These are phyloP conservation scores for Beta macrorhiza DNA, from an alignment of 179 eudicot genomes.

Conservation along the genomic window DNA sequence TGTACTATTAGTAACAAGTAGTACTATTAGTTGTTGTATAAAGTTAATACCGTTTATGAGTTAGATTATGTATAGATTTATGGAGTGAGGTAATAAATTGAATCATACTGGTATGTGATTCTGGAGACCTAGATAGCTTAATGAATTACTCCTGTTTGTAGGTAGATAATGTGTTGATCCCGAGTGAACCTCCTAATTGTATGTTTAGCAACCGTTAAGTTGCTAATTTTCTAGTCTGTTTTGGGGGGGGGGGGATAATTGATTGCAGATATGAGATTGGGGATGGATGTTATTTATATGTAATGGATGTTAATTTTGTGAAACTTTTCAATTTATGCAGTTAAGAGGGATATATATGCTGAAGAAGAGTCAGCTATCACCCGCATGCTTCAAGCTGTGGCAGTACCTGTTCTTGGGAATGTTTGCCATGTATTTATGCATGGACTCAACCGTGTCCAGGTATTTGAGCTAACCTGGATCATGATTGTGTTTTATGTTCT, in stretches of 20 bases:
- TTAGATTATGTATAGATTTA: neutral
- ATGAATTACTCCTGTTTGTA: no score
- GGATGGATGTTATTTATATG: no score
- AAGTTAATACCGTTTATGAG: no score
- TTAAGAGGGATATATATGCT: conserved; percentile 53
- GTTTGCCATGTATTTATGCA: conserved; percentile 95
- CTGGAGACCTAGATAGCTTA: no score
- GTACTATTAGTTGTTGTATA: neutral
- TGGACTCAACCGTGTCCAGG: conserved; percentile 84
- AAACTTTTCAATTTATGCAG: conserved; percentile 34
- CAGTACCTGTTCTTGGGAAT: conserved; percentile 89
- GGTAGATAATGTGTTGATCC: neutral
- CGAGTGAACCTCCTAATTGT: neutral
- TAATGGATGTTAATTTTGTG: neutral
- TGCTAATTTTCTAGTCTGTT: neutral
- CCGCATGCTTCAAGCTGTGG: conserved; percentile 81
- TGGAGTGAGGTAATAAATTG: no score
- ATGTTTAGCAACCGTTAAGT: neutral
- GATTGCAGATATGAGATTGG: neutral
- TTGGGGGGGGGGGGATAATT: neutral
- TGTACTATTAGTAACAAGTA: no score
- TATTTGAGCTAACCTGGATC: conserved; percentile 22
- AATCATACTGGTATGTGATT: neutral
- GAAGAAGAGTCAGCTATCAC: conserved; percentile 69
- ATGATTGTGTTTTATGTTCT: neutral